Conservation (phyloP, 1,139 yeast genomes). For the Scheffersomyces quercinus region DNA sequence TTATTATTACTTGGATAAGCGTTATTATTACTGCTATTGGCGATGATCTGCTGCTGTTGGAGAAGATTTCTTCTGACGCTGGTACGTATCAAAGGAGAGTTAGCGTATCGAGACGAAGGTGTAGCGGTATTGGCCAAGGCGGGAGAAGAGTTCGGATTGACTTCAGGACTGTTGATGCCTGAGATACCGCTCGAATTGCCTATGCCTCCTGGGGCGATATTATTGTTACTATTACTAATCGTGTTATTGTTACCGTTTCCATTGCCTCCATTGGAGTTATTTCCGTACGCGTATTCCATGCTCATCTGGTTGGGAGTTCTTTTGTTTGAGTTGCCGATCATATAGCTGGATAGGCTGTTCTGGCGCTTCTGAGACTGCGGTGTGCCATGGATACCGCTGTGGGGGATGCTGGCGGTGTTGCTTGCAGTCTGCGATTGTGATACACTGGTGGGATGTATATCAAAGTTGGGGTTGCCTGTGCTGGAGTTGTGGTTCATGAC, state of each 20-base stretch:
- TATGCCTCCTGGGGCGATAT: too few relatives aligned
- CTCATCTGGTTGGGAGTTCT: slow-evolving; percentile 26
- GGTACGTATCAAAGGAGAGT: slow-evolving; percentile 1
- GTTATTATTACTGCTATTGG: not conserved
- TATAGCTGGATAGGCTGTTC: slow-evolving; percentile 37
- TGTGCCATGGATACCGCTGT: slow-evolving; percentile 2
- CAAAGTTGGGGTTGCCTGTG: slow-evolving; percentile 5
- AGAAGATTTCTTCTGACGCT: slow-evolving; percentile 9
- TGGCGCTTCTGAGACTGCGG: slow-evolving; percentile 41
- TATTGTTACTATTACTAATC: slow-evolving; percentile 4
- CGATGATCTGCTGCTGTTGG: slow-evolving; percentile 9
- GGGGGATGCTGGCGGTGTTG: slow-evolving; percentile 3
- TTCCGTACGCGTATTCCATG: too few relatives aligned
- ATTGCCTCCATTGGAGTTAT: slow-evolving; percentile 1
- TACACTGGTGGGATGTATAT: slow-evolving; percentile 8
- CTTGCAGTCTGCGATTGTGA: slow-evolving; percentile 5
- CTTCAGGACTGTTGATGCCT: slow-evolving; percentile 8
- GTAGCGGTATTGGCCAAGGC: not conserved
- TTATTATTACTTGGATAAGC: too few relatives aligned
- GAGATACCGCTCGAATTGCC: not conserved
- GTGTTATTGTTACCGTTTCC: slow-evolving; percentile 4
- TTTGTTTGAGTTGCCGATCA: slow-evolving; percentile 36
- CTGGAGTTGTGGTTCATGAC: too few relatives aligned
- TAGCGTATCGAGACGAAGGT: too few relatives aligned
- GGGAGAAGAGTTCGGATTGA: slow-evolving; percentile 2